Percentiles rank a stretch among this genome's conserved stretches.
phyloP scores from a whole-genome alignment of 257 asterid species.

The Forsythia suspensa region DNA sequence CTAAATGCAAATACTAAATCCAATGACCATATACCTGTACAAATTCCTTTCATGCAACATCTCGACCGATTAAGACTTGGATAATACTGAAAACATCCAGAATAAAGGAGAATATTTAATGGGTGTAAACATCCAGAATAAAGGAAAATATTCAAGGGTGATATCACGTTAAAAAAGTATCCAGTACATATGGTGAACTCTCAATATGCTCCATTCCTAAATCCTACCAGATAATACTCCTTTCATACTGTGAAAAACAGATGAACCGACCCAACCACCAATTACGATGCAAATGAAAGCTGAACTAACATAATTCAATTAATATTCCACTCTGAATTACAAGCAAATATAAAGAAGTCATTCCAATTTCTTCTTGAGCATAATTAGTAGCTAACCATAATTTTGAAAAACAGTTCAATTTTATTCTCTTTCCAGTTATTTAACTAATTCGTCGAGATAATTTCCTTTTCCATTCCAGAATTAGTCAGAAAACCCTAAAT shows the following conservation, averaged over 20 bases:
- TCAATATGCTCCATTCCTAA: constrained; percentile 5
- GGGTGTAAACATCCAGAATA: constrained; percentile 2
- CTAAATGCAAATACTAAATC: constrained; percentile 11
- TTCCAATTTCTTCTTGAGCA: background rate
- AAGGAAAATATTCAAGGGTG: background rate
- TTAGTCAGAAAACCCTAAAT: background rate
- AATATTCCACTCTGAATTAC: constrained; percentile 15
- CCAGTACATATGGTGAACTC: background rate
- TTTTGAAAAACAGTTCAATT: background rate
- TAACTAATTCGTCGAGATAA: background rate
- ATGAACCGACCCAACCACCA: constrained; percentile 4
- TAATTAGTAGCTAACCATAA: background rate
- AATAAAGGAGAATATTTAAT: constrained; percentile 14
- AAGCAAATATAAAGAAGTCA: background rate
- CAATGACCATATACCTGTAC: constrained; percentile 63
- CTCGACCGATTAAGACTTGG: constrained; percentile 98
- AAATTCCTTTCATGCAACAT: constrained; percentile 97
- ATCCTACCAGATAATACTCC: background rate
- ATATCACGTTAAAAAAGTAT: background rate
- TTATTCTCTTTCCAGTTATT: background rate
- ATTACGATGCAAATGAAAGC: background rate
- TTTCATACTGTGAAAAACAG: constrained; percentile 11
- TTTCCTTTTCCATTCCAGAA: background rate
- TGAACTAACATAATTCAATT: background rate
- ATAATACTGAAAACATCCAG: constrained; percentile 71